phyloP scores from a whole-genome alignment of 2,329 filamentous ascomycete genomes.

The Fusarium protoensiforme region DNA sequence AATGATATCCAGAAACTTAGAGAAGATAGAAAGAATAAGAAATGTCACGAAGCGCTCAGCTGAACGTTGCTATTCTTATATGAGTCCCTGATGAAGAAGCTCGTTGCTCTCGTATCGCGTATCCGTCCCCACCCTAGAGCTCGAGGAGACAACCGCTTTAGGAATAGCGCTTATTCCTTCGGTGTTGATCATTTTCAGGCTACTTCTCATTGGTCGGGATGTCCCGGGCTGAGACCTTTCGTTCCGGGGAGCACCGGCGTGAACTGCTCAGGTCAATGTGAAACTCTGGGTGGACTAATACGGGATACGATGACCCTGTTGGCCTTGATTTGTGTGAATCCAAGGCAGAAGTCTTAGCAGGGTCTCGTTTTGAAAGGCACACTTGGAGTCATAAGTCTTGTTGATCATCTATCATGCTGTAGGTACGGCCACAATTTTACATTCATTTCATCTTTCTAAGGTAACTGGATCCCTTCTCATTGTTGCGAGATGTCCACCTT shows the following conservation, averaged over 20 bases:
- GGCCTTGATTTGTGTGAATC: neutral
- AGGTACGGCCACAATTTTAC: neutral
- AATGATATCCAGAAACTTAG: neutral
- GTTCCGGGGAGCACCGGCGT: neutral
- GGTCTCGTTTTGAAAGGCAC: neutral
- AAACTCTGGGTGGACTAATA: neutral
- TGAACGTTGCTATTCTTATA: neutral
- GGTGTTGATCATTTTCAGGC: neutral
- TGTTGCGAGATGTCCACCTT: constrained; percentile 52
- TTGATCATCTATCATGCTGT: neutral
- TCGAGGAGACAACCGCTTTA: neutral
- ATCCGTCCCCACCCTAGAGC: neutral
- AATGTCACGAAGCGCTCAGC: too few species aligned
- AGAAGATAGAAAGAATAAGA: neutral
- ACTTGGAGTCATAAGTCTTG: neutral
- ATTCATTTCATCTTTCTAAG: neutral
- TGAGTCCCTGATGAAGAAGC: neutral
- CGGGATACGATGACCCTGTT: neutral
- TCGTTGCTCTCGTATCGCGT: constrained; percentile 8
- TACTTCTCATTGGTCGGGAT: neutral
- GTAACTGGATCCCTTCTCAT: neutral
- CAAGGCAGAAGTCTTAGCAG: neutral
- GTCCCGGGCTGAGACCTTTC: neutral
- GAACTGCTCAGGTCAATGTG: neutral
- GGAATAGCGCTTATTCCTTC: neutral